Base-by-base conservation (phyloP, 2,329 filamentous ascomycete species). In the Apiospora kogelbergensis region DNA sequence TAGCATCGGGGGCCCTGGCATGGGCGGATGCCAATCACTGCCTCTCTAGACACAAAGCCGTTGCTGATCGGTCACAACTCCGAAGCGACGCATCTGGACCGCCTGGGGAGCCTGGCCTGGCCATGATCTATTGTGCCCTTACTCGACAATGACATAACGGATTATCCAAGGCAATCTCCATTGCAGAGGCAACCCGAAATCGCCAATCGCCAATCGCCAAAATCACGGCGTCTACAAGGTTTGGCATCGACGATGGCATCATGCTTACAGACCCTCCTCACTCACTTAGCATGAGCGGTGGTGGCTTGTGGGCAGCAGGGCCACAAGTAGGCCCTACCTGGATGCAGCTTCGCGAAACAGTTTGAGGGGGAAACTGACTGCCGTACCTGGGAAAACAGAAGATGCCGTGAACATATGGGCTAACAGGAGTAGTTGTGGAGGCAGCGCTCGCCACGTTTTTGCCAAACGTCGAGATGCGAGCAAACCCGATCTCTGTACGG, bases 371-470 rank as follows among this genome's bases (percentile, higher is more conserved):
- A n/a, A n/a, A 60, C 37, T 60, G 53, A 65, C 63, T 65, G 63
- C 63, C 30, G 63, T 45, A 20, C 63, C 44, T 65, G 63, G 24
- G 40, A 45, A 45, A 65, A 65, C 63, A 45, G 53, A 30, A 33
- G 44, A 41, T 65, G 63, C 63, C n/a, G 41, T 65, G 63, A 45
- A 37, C 63, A 20, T 42, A 17, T 37, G 13, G 13, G 17, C 63
- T 65, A 45, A 11, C 63, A 17, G 24, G 24, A 45, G 41, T 33
- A 42, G 10, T 33, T 41, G 17, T 33, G 40, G 63, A 11, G 22
- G 40, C 15, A 65, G 44, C 63, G 44, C 41, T 33, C 63, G 63
- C 63, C 63, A 65, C 63, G 63, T 65, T 65, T 65, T 65, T 22
- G 63, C 41, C 63, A 42, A 65, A 45, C 63, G 24, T 65, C 41